These are phyloP conservation scores for Penicillium sp. DNA, from an alignment of 2,329 filamentous ascomycete species.

Conservation along the genomic window DNA sequence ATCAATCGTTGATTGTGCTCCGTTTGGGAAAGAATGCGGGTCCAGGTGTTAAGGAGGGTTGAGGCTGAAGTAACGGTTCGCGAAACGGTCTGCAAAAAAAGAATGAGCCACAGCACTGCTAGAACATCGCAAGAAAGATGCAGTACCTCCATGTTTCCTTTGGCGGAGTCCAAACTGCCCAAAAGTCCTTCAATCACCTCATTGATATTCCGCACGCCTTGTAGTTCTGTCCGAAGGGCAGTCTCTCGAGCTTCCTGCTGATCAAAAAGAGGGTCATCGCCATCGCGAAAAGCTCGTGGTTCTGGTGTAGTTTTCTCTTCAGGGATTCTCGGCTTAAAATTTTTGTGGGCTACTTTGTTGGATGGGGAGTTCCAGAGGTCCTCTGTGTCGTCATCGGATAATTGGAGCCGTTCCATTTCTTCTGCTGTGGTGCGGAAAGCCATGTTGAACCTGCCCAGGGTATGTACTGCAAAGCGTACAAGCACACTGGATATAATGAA, in stretches of 20 bases:
- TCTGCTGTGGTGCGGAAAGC: constrained; percentile 42
- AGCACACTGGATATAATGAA: background rate
- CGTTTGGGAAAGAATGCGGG: constrained; percentile 90
- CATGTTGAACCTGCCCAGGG: constrained; percentile 23
- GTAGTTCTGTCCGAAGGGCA: constrained; percentile 73
- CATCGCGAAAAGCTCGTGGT: constrained; percentile 43
- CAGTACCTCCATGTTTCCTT: constrained; percentile 51
- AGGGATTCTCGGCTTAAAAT: constrained; percentile 28
- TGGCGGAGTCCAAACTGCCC: constrained; percentile 47
- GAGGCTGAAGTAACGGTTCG: constrained; percentile 84
- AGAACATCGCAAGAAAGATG: background rate
- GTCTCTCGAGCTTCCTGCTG: constrained; percentile 69
- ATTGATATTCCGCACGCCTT: constrained; percentile 83
- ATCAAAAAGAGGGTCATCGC: constrained; percentile 56
- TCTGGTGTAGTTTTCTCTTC: constrained; percentile 37
- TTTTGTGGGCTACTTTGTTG: constrained; percentile 36
- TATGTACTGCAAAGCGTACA: background rate
- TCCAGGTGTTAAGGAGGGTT: constrained; percentile 90
- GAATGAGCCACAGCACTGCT: background rate
- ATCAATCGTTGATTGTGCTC: constrained; percentile 95
- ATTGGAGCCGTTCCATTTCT: constrained; percentile 52
- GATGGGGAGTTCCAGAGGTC: constrained; percentile 60
- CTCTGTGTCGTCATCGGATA: constrained; percentile 57
- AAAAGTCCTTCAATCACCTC: constrained; percentile 69
- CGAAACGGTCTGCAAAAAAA: constrained; percentile 66